These are phyloP conservation scores for Xerocomellus chrysenteron DNA, from an alignment of 768 basidiomycete genomes.

Conservation along the genomic window DNA sequence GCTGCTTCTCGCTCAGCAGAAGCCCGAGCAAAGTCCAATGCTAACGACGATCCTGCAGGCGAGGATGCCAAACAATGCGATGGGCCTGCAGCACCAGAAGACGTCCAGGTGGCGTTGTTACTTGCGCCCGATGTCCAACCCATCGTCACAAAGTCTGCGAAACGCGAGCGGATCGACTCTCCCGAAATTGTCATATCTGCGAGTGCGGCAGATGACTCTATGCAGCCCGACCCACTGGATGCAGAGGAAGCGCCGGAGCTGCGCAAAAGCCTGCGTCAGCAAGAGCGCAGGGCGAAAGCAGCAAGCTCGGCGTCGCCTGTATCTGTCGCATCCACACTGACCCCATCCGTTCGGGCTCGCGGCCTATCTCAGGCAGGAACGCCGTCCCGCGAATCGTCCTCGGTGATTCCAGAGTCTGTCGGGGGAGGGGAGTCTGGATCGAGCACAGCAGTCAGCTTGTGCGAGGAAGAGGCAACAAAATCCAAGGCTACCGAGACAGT, in stretches of 20 bases:
- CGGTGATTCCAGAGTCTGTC: conserved; percentile 26
- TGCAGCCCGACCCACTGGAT: conserved; percentile 14
- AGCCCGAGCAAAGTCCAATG: conserved; percentile 2
- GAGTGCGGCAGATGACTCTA: conserved; percentile 6
- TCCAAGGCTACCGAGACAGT: conserved; percentile 16
- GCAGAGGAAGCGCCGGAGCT: conserved; percentile 21
- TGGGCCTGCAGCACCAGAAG: not conserved
- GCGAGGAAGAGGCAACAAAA: conserved; percentile 26
- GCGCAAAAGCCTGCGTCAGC: conserved; percentile 33
- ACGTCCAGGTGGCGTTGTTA: conserved; percentile 9
- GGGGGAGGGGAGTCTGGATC: conserved; percentile 31
- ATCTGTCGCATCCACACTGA: conserved; percentile 31
- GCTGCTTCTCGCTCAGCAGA: conserved; percentile 8
- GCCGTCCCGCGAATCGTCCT: conserved; percentile 23
- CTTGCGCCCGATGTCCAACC: conserved; percentile 16
- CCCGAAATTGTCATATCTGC: conserved; percentile 9
- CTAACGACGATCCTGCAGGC: conserved; percentile 1
- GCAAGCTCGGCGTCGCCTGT: conserved; percentile 21
- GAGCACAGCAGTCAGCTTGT: conserved; percentile 34
- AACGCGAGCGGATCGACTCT: conserved; percentile 23
- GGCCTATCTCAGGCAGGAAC: conserved; percentile 23
- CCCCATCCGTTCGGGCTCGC: conserved; percentile 23
- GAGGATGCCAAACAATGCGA: conserved; percentile 8
- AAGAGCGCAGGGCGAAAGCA: conserved; percentile 25
- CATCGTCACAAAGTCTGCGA: conserved; percentile 15